Percentiles rank a stretch among this genome's conserved stretches.
Conservation (phyloP, 176 grass and related monocot genomes). For the Carex kokanica region DNA sequence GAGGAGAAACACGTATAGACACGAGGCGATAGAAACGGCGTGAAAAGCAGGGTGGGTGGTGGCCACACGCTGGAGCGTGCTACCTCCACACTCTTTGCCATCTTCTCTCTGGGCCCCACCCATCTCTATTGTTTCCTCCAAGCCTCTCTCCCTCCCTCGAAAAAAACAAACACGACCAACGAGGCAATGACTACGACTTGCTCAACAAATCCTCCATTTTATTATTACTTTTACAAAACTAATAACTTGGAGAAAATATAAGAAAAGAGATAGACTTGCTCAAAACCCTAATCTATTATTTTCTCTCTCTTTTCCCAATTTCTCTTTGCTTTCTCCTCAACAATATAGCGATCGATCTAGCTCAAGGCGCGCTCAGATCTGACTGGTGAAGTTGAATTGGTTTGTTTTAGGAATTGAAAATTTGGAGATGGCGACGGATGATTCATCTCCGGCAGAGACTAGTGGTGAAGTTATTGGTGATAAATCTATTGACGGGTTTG, state of each 20-base stretch:
- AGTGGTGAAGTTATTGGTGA: conserved; percentile 27
- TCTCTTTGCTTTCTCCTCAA: not conserved
- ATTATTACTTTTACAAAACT: not conserved
- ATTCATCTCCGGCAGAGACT: conserved; percentile 16
- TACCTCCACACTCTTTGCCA: conserved; percentile 20
- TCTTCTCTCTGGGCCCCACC: not conserved
- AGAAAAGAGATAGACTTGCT: not conserved
- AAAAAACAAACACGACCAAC: conserved; percentile 19
- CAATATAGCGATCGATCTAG: not conserved
- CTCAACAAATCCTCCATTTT: conserved; percentile 22
- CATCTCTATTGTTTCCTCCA: not conserved
- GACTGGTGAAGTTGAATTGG: not conserved
- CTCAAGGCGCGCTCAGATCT: conserved; percentile 33
- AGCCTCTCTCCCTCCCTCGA: not conserved
- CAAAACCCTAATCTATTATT: conserved; percentile 22
- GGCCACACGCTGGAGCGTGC: conserved; percentile 37
- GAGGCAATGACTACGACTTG: conserved; percentile 23
- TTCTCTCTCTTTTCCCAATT: conserved; percentile 17
- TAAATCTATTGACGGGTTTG: conserved; percentile 26
- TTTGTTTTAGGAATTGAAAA: conserved; percentile 14
- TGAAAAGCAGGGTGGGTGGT: conserved; percentile 15
- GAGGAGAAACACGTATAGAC: conserved; percentile 7
- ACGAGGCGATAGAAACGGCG: not conserved
- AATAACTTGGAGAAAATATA: not conserved
- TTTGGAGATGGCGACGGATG: conserved; percentile 19